Evolutionary conservation across 345 rosid species (phyloP).

Genomic region (Acer negundo): DNA sequence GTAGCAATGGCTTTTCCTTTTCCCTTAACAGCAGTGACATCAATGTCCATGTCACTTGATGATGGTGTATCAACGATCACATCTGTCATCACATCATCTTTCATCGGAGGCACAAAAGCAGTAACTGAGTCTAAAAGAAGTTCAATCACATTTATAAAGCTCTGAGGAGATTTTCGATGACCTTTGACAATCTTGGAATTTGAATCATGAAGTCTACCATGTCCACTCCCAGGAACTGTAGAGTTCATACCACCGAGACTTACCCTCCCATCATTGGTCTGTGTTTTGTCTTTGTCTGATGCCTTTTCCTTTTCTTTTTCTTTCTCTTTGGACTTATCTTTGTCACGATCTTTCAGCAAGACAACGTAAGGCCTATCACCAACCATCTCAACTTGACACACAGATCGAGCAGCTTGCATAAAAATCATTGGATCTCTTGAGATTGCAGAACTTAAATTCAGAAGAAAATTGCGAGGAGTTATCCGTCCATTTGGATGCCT

Average conservation of each 20-base stretch:
- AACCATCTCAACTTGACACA: slow-evolving; percentile 93
- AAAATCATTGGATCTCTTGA: slow-evolving; percentile 83
- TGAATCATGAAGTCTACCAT: slow-evolving; percentile 49
- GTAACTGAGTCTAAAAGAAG: slow-evolving; percentile 74
- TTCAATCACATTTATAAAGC: slow-evolving; percentile 80
- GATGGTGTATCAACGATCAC: slow-evolving; percentile 37
- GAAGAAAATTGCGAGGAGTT: slow-evolving; percentile 74
- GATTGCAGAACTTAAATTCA: slow-evolving; percentile 70
- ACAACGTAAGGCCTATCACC: slow-evolving; percentile 91
- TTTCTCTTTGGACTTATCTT: slow-evolving; percentile 72
- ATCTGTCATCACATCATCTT: slow-evolving; percentile 49
- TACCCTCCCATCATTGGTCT: slow-evolving; percentile 59
- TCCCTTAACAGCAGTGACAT: slow-evolving; percentile 69
- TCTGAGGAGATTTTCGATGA: slow-evolving; percentile 79
- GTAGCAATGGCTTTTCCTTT: slow-evolving; percentile 88
- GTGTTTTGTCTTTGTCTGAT: slow-evolving; percentile 62
- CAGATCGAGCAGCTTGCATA: slow-evolving; percentile 76
- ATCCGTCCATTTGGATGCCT: slow-evolving; percentile 77
- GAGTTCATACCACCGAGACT: slow-evolving; percentile 40
- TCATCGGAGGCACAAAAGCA: slow-evolving; percentile 65
- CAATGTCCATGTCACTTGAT: slow-evolving; percentile 86
- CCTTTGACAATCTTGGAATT: slow-evolving; percentile 68
- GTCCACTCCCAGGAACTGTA: slow-evolving; percentile 42
- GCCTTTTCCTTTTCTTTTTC: slow-evolving; percentile 69
- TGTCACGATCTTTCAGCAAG: slow-evolving; percentile 87